Base-by-base conservation (phyloP, 2,329 filamentous ascomycete genomes). In the Xylariaceae sp. region DNA sequence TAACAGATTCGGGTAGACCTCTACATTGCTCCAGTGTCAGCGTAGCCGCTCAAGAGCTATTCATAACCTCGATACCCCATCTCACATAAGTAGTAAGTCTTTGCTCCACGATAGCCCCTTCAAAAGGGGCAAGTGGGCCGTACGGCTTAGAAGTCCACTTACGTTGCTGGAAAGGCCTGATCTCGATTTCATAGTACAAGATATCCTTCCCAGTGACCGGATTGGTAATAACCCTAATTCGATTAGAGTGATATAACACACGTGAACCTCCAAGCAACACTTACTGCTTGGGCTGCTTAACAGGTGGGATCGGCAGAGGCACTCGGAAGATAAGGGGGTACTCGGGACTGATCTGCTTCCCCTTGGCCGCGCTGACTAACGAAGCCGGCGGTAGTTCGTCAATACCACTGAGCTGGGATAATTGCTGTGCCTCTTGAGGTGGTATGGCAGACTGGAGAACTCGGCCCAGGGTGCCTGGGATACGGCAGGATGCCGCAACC, bases 221-320 rank as follows among this genome's bases (percentile, higher is more conserved):
- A 44, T 67, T 64, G 19, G 47, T 57, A 32, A 66, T 54, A 14
- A 54, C 50, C 47, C 55, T 60, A n/a, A 2, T 13, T 4, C 8
- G 14, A 24, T 38, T 36, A 36, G 17, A 15, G 39, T 36, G 2
- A 17, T 8, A 9, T 13, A 12, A 28, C 4, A 9, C 5, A 3
- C 16, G 16, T 4, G 12, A 23, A 18, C n/a, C n/a, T n/a, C n/a
- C n/a, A n/a, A n/a, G n/a, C n/a, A 28, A 21, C 19, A 47, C 65
- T 48, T 53, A 71, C 63, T 60, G 59, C 36, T 61, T 61, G 5
- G 63, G 59, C 28, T 61, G 43, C 46, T 70, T 70, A 3, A 66
- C 43, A 1, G 69, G 63, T 4, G 68, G 63, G 21, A 69, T 67
- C 2, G 69, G 68, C 2, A 74, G 58, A 6, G 68, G 59, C 6